Conservation (phyloP, 306 rosid genomes). For the Rosa lucieae region DNA sequence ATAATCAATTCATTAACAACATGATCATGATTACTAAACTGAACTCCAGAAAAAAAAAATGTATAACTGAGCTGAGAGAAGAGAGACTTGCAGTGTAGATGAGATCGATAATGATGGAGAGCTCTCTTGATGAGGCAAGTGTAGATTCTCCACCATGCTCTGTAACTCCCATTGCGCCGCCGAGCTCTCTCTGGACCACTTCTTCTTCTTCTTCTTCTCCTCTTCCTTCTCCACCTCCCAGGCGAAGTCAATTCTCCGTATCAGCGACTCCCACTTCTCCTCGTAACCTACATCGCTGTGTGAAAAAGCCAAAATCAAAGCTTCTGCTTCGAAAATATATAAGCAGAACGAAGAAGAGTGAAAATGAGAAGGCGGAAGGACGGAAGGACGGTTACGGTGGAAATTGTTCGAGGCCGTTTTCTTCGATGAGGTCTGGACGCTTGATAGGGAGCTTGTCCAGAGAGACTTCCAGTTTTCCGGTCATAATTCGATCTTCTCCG, state of each 20-base stretch:
- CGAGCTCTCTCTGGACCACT: constrained; percentile 68
- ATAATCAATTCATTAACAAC: no score
- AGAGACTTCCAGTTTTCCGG: no score
- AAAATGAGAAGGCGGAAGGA: no score
- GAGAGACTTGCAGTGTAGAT: constrained; percentile 69
- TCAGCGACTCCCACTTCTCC: constrained; percentile 68
- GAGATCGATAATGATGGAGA: constrained; percentile 76
- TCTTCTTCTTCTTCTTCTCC: constrained; percentile 64
- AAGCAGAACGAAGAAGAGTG: background rate
- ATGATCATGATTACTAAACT: background rate
- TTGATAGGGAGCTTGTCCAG: no score
- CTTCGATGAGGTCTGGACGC: no score
- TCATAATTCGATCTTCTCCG: no score
- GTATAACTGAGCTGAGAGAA: background rate
- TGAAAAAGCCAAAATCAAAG: background rate
- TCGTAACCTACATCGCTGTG: constrained; percentile 78
- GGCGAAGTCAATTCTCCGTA: constrained; percentile 78
- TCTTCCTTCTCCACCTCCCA: constrained; percentile 30
- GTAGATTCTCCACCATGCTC: constrained; percentile 67
- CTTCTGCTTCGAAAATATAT: background rate
- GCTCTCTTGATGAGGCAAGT: constrained; percentile 50
- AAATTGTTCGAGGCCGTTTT: no score
- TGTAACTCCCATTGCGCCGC: constrained; percentile 45
- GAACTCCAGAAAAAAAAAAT: background rate
- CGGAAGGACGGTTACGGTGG: no score